A percentile compares a stretch with the other conserved stretches of the same genome.
phyloP scores from a whole-genome alignment of 169 alveolate genomes.

The Plasmodium inui region DNA sequence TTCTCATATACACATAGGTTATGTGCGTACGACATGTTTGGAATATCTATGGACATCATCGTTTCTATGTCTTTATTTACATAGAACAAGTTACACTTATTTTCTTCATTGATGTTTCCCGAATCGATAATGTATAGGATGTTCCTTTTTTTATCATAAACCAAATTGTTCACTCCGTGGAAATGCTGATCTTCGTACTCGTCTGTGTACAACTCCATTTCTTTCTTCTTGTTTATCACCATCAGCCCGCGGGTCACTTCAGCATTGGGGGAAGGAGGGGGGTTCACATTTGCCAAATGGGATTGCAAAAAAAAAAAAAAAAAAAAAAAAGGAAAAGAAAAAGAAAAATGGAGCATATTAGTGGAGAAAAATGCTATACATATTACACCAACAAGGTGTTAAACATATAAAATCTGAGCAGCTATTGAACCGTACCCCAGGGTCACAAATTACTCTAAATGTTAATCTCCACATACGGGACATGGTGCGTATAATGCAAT shows the following conservation, averaged over 20 bases:
- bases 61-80: slow-evolving; percentile 74
- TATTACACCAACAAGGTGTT: neutral
- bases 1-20: slow-evolving; percentile 59
- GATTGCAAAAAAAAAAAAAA: neutral
- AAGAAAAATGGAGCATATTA: neutral
- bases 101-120: slow-evolving; percentile 71
- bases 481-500: neutral
- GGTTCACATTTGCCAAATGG: neutral
- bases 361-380: neutral
- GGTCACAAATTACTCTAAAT: neutral
- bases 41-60: slow-evolving; percentile 33
- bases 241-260: slow-evolving; percentile 56
- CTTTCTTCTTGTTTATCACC: slow-evolving; percentile 52
- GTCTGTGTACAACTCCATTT: slow-evolving; percentile 39
- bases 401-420: neutral
- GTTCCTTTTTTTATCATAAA: slow-evolving; percentile 34
- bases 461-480: neutral
- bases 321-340: neutral
- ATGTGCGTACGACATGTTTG: slow-evolving; percentile 29
- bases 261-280: neutral
- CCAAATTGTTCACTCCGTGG: slow-evolving; percentile 24
- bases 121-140: slow-evolving; percentile 57
- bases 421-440: neutral
- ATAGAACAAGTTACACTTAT: slow-evolving; percentile 47
- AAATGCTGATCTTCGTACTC: slow-evolving; percentile 55